These are phyloP conservation scores for Pichia sp. DNA, from an alignment of 1,139 yeast genomes.

Conservation along the genomic window DNA sequence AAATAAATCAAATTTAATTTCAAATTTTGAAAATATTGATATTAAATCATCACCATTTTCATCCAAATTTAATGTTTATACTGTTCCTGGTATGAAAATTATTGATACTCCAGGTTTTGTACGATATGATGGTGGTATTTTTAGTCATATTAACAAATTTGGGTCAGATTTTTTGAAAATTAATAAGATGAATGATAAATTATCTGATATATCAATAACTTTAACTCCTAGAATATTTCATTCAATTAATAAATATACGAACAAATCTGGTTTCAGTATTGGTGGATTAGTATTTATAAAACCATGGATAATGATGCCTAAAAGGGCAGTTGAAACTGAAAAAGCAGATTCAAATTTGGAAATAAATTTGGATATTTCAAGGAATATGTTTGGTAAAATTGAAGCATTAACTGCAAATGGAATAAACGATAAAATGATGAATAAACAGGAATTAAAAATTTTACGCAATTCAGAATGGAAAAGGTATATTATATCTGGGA, in stretches of 20 bases:
- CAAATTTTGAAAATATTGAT: conserved; percentile 1
- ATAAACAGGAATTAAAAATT: neutral
- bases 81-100: conserved; percentile 11
- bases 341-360: neutral
- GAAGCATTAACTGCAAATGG: neutral
- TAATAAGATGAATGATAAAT: neutral
- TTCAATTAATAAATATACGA: neutral
- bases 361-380: neutral
- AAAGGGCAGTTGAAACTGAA: neutral
- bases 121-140: conserved; percentile 11
- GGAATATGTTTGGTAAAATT: conserved; percentile 8
- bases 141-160: conserved; percentile 7
- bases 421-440: neutral
- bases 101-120: conserved; percentile 18
- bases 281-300: conserved; percentile 7
- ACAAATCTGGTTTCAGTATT: conserved; percentile 1
- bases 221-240: neutral
- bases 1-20: neutral
- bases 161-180: conserved; percentile 7
- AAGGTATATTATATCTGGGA: neutral
- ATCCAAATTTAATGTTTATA: conserved; percentile 7
- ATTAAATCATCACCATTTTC: conserved; percentile 6
- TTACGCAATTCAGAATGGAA: conserved; percentile 4
- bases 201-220: neutral
- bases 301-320: conserved; percentile 14